phyloP scores from a whole-genome alignment of 768 basidiomycete species.

The Lactifluus pinguis region DNA sequence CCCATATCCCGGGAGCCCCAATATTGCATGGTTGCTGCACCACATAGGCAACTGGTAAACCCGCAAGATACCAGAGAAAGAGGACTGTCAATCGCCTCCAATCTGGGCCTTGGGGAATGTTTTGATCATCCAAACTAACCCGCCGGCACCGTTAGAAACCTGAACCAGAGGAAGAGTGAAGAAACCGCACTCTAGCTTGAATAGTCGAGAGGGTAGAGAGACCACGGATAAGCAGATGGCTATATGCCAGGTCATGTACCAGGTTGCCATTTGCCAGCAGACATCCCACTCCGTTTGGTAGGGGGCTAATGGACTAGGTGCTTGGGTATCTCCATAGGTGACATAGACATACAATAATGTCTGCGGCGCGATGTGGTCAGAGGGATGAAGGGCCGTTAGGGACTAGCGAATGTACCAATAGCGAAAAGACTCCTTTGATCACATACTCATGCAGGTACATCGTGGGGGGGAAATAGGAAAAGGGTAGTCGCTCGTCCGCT shows the following conservation, averaged over 20 bases:
- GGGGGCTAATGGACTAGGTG: not conserved
- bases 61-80: constrained; percentile 5
- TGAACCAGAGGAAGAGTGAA: not conserved
- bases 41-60: not conserved
- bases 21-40: not conserved
- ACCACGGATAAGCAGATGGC: constrained; percentile 7
- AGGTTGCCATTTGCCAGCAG: constrained; percentile 10
- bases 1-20: constrained; percentile 9
- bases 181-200: constrained; percentile 1
- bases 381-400: not conserved
- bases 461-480: not conserved
- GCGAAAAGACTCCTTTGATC: constrained; percentile 1
- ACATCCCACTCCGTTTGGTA: constrained; percentile 5
- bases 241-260: constrained; percentile 13
- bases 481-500: too few relatives aligned
- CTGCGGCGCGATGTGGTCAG: not conserved
- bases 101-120: not conserved
- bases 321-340: not conserved
- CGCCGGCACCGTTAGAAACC: not conserved
- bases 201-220: constrained; percentile 6
- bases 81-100: not conserved
- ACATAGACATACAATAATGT: not conserved
- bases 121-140: not conserved
- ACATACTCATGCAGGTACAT: not conserved
- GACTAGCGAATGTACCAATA: not conserved